Evolutionary conservation across 169 alveolate genomes (phyloP).

Genomic region (Amoebophrya sp.): DNA sequence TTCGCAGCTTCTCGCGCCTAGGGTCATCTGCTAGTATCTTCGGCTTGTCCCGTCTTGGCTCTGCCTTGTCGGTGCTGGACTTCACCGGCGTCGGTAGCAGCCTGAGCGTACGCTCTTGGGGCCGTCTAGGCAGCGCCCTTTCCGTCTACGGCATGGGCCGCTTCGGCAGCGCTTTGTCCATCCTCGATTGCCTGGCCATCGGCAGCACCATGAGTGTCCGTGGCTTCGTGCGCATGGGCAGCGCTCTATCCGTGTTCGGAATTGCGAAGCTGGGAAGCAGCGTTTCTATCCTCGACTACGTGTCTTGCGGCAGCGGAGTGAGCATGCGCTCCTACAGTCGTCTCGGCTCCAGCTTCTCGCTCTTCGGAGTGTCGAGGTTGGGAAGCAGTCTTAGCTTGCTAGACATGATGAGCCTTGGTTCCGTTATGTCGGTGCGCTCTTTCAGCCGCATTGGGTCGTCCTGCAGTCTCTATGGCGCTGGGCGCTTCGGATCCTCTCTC

Average conservation of each 20-base stretch:
- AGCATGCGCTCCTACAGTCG: not conserved
- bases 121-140: constrained; percentile 42
- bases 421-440: not conserved
- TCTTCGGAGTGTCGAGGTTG: constrained; percentile 25
- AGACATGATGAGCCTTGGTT: constrained; percentile 28
- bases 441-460: not conserved
- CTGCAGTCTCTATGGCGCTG: not conserved
- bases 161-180: constrained; percentile 35
- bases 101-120: constrained; percentile 40
- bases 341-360: not conserved
- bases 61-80: not conserved
- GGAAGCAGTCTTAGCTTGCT: not conserved
- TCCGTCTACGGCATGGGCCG: constrained; percentile 39
- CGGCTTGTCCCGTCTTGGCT: not conserved
- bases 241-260: not conserved
- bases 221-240: not conserved
- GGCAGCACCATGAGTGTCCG: not conserved
- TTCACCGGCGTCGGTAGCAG: constrained; percentile 42
- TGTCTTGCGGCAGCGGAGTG: not conserved
- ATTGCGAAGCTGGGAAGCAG: not conserved
- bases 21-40: not conserved
- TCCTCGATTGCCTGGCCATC: not conserved
- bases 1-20: not conserved
- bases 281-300: not conserved
- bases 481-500: not conserved